These are phyloP conservation scores for Polyporus arcularius DNA, from an alignment of 768 basidiomycete genomes.

Conservation along the genomic window DNA sequence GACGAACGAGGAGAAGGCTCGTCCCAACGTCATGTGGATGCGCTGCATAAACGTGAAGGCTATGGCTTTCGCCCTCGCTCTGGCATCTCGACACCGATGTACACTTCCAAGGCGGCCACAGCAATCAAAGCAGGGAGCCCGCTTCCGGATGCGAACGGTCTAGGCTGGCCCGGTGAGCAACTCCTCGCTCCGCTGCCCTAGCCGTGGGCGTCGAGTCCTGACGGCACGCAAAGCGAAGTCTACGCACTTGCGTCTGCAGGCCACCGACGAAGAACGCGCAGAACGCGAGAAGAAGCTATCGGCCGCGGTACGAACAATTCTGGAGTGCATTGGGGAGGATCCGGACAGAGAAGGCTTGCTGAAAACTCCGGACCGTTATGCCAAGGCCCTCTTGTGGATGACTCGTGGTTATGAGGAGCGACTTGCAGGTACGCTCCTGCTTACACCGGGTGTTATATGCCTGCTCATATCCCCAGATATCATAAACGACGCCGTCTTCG, in stretches of 20 bases:
- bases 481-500: slow-evolving; percentile 97
- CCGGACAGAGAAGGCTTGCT: slow-evolving; percentile 92
- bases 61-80: slow-evolving; percentile 81
- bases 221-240: slow-evolving; percentile 70
- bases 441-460: slow-evolving; percentile 19
- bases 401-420: slow-evolving; percentile 98
- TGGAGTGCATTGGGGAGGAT: slow-evolving; percentile 98
- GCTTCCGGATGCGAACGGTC: slow-evolving; percentile 62
- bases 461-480: slow-evolving; percentile 61
- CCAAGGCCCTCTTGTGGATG: slow-evolving; percentile 98
- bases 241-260: slow-evolving; percentile 81
- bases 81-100: slow-evolving; percentile 63
- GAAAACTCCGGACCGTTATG: slow-evolving; percentile 93
- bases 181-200: slow-evolving; percentile 6
- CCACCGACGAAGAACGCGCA: slow-evolving; percentile 70
- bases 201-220: slow-evolving; percentile 5
- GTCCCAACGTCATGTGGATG: slow-evolving; percentile 10
- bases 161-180: slow-evolving; percentile 87
- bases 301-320: slow-evolving; percentile 83
- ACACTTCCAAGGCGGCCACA: slow-evolving; percentile 29
- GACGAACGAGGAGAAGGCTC: slow-evolving; percentile 5
- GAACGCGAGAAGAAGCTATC: slow-evolving; percentile 78
- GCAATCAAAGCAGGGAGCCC: slow-evolving; percentile 32
- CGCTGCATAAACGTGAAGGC: slow-evolving; percentile 61
- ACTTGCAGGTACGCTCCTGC: slow-evolving; percentile 63